phyloP scores from a whole-genome alignment of 768 basidiomycete species.

The Boletellus ananas region DNA sequence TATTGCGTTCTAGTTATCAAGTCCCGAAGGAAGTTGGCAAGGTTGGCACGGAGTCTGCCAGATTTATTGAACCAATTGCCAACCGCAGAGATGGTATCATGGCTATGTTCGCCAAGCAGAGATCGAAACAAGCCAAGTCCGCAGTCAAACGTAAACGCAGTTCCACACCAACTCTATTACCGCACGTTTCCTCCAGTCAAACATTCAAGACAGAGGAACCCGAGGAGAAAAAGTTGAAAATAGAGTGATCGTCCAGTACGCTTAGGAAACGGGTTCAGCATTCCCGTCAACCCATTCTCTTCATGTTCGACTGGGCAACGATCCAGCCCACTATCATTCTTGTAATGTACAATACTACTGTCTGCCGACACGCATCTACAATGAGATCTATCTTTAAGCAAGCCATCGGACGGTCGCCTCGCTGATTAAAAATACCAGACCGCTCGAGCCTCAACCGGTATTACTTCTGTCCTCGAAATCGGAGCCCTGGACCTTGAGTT shows the following conservation, averaged over 20 bases:
- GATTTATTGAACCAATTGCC: slow-evolving; percentile 77
- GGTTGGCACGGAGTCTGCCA: slow-evolving; percentile 77
- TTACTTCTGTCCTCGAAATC: slow-evolving; percentile 18
- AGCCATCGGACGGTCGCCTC: neutral
- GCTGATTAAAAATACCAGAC: neutral
- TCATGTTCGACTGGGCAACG: neutral
- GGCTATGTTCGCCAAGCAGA: slow-evolving; percentile 75
- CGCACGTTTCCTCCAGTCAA: neutral
- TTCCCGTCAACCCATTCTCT: neutral
- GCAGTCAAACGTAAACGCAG: slow-evolving; percentile 29
- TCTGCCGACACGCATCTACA: neutral
- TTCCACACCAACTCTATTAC: slow-evolving; percentile 9
- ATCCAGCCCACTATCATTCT: neutral
- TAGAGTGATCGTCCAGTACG: neutral
- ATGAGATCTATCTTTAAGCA: neutral
- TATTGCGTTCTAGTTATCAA: slow-evolving; percentile 56
- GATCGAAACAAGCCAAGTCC: slow-evolving; percentile 17
- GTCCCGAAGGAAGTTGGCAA: slow-evolving; percentile 91
- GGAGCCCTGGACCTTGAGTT: slow-evolving; percentile 58
- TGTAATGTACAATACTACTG: slow-evolving; percentile 13
- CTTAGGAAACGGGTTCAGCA: neutral
- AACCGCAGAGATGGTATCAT: slow-evolving; percentile 82
- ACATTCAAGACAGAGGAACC: slow-evolving; percentile 8
- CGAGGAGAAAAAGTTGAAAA: slow-evolving; percentile 23
- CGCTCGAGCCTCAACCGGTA: neutral